Evolutionary conservation across 2,329 filamentous ascomycete genomes (phyloP).

Genomic region (Fusarium irregulare): DNA sequence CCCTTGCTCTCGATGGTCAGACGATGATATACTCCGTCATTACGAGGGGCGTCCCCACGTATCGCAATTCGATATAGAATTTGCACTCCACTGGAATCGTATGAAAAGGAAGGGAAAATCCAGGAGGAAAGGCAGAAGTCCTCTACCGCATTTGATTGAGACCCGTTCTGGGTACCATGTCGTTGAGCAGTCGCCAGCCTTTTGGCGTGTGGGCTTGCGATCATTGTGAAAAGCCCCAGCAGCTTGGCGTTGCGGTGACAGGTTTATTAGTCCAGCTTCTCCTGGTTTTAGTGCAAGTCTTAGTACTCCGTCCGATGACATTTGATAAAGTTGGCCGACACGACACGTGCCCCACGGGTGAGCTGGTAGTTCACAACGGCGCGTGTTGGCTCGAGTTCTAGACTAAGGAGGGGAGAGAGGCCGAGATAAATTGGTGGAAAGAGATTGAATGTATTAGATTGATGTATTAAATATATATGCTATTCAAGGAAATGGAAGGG

Average conservation of each 20-base stretch:
- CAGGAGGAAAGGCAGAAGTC: neutral
- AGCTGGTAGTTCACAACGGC: neutral
- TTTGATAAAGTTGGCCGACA: neutral
- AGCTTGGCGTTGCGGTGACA: neutral
- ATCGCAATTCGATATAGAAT: neutral
- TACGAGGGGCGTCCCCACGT: too few species aligned
- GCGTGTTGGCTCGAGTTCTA: too few species aligned
- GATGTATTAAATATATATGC: neutral
- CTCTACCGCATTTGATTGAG: neutral
- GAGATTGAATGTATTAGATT: neutral
- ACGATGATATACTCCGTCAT: too few species aligned
- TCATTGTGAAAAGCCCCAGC: neutral
- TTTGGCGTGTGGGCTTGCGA: neutral
- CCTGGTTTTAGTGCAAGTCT: neutral
- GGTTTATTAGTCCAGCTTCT: neutral
- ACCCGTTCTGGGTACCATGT: neutral
- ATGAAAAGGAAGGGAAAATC: neutral
- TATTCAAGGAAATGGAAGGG: neutral
- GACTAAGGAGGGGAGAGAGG: neutral
- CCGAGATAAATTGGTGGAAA: too few species aligned
- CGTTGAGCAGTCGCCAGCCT: neutral
- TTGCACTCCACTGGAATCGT: neutral
- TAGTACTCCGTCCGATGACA: accelerated
- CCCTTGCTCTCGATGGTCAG: too few species aligned
- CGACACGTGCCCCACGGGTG: neutral